These are phyloP conservation scores for Pythium rhizo-oryzae DNA, from an alignment of 352 stramenopile species.

Conservation along the genomic window DNA sequence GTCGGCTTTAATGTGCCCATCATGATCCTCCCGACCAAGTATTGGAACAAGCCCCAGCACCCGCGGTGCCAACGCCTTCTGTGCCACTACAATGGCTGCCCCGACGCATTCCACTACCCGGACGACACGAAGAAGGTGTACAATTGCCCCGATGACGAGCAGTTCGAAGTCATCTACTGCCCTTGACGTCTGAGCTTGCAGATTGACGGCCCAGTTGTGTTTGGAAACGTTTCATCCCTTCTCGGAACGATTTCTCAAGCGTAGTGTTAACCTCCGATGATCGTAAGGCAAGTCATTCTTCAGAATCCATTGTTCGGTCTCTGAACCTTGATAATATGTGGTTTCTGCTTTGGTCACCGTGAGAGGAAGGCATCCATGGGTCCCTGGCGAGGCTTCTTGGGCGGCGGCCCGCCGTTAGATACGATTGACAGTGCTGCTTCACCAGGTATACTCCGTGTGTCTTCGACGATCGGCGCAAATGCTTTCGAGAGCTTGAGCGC, in stretches of 20 bases:
- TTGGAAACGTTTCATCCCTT: too few species aligned
- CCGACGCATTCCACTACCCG: constrained; percentile 37
- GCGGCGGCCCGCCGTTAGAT: not conserved
- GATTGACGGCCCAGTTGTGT: not conserved
- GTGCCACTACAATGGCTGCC: constrained; percentile 33
- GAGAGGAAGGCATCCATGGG: constrained; percentile 28
- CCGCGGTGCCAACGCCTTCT: constrained; percentile 29
- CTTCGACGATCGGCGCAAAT: constrained; percentile 7
- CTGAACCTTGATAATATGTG: constrained; percentile 1
- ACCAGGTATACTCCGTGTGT: not conserved
- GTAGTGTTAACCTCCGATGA: not conserved
- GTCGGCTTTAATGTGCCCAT: constrained; percentile 38
- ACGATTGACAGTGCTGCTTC: not conserved
- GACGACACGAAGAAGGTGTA: constrained; percentile 36
- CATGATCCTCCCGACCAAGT: constrained; percentile 30
- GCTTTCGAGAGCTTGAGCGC: constrained; percentile 26
- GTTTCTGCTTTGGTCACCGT: constrained; percentile 1
- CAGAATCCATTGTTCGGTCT: not conserved
- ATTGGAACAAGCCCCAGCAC: constrained; percentile 5
- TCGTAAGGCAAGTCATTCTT: not conserved
- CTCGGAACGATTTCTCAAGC: not conserved
- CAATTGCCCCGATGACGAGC: constrained; percentile 35
- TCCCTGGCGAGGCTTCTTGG: constrained; percentile 23
- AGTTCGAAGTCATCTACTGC: constrained; percentile 40
- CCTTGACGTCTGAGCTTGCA: constrained; percentile 13